Conservation (phyloP, 306 rosid genomes). For the Dalbergia cochinchinensis region DNA sequence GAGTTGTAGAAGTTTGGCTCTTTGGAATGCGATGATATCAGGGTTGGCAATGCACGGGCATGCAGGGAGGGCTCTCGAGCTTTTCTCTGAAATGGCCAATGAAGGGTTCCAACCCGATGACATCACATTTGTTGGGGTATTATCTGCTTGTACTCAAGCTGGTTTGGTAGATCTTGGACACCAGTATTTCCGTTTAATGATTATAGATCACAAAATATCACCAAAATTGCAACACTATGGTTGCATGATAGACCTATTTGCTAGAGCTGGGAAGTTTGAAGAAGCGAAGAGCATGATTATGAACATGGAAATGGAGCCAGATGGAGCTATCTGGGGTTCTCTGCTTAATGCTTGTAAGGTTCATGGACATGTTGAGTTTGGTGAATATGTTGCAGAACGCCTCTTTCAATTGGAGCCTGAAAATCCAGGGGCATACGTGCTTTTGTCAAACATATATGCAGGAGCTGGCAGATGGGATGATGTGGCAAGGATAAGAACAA, state of each 20-base stretch:
- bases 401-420: conserved; percentile 76
- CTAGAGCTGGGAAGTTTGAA: conserved; percentile 74
- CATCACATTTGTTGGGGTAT: conserved; percentile 80
- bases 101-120: conserved; percentile 72
- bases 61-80: conserved; percentile 63
- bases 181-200: conserved; percentile 67
- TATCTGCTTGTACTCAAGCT: conserved; percentile 85
- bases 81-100: conserved; percentile 62
- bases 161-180: conserved; percentile 73
- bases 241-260: conserved; percentile 79
- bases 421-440: conserved; percentile 75
- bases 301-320: conserved; percentile 81
- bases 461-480: conserved; percentile 86
- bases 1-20: conserved; percentile 62
- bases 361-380: conserved; percentile 69
- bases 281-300: conserved; percentile 71
- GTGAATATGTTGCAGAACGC: conserved; percentile 68
- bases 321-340: conserved; percentile 89
- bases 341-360: conserved; percentile 84
- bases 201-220: conserved; percentile 54
- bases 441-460: conserved; percentile 85
- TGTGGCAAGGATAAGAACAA: conserved; percentile 80
- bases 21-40: conserved; percentile 90
- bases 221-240: conserved; percentile 84
- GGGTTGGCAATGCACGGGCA: conserved; percentile 80